Evolutionary conservation across 176 grass and related monocot genomes (phyloP).

Genomic region (Oryza coarctata): DNA sequence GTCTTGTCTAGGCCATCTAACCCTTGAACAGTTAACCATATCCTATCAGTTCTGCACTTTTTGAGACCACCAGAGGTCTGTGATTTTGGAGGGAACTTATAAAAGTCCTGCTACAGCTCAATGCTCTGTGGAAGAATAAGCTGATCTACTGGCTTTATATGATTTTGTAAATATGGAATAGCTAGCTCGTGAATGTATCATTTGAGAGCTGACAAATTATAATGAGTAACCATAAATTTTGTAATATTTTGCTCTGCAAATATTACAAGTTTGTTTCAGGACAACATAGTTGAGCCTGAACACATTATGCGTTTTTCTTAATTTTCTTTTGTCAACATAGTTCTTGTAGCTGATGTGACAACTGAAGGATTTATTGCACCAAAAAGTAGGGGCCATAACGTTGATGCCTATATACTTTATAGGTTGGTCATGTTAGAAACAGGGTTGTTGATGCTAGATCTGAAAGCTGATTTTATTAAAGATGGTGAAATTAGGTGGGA

Average conservation of each 20-base stretch:
- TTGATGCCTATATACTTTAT: conserved; percentile 18
- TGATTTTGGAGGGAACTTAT: neutral
- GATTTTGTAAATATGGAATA: neutral
- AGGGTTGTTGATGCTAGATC: conserved; percentile 4
- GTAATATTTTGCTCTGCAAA: neutral
- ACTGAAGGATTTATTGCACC: conserved; percentile 31
- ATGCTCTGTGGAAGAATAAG: conserved; percentile 1
- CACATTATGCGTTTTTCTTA: conserved; percentile 8
- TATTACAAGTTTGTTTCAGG: neutral
- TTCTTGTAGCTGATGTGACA: conserved; percentile 37
- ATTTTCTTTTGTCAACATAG: neutral
- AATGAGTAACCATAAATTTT: neutral
- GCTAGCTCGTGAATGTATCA: neutral
- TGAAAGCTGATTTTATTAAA: conserved; percentile 41
- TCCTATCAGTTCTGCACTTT: neutral
- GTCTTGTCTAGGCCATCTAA: neutral
- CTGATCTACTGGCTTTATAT: conserved; percentile 5
- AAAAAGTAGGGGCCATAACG: conserved; percentile 39
- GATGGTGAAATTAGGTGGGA: conserved; percentile 31
- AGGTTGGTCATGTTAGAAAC: conserved; percentile 32
- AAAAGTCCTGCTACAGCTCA: neutral
- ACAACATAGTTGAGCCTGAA: neutral
- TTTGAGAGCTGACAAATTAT: neutral
- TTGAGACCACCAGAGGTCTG: neutral
- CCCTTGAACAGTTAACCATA: neutral